phyloP scores from a whole-genome alignment of 257 asterid genomes.

The Ehretia macrophylla region DNA sequence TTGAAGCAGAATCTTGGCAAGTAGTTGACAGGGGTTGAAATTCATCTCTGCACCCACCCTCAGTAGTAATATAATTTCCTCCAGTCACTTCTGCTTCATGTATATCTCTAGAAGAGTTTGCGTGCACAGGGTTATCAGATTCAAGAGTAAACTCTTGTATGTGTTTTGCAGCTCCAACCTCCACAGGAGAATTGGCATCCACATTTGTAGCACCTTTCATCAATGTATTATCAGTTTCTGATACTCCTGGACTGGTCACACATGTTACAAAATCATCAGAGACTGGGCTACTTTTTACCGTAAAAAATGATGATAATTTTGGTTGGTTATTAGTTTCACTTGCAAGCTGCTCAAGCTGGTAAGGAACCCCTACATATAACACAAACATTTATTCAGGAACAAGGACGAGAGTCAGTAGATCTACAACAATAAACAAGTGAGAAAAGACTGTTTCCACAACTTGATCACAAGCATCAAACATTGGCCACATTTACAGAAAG shows the following conservation, averaged over 20 bases:
- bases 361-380: conserved; percentile 67
- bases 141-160: conserved; percentile 20
- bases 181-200: conserved; percentile 29
- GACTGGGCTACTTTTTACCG: conserved; percentile 30
- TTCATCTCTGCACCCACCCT: conserved; percentile 30
- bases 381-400: conserved; percentile 4
- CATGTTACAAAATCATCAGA: conserved; percentile 31
- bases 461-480: no score
- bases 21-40: conserved; percentile 30
- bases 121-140: conserved; percentile 28
- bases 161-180: conserved; percentile 35
- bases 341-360: conserved; percentile 84
- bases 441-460: background rate
- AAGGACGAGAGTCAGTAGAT: background rate
- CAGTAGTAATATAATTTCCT: conserved; percentile 16
- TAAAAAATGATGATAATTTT: conserved; percentile 70
- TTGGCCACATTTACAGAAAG: no score
- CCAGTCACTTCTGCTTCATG: conserved; percentile 42
- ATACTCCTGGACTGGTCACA: conserved; percentile 21
- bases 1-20: conserved; percentile 29
- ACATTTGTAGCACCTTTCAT: conserved; percentile 11
- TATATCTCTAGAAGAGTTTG: conserved; percentile 19
- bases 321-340: conserved; percentile 63
- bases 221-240: conserved; percentile 31
- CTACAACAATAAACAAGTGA: background rate